Base-by-base conservation (phyloP, 2,329 filamentous ascomycete genomes). In the Clonostachys solani region DNA sequence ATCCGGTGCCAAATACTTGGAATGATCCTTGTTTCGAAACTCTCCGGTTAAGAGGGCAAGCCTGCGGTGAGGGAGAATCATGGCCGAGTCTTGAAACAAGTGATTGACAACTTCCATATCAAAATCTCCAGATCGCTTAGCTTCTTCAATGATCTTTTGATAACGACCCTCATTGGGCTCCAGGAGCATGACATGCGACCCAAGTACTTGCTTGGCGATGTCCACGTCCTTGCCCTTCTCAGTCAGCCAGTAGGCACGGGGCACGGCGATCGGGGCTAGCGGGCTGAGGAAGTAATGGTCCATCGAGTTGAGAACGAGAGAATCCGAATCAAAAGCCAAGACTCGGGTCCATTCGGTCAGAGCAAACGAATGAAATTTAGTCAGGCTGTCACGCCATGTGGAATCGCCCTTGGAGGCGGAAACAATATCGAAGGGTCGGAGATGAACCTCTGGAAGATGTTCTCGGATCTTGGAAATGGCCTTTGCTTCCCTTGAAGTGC, bases 241-340 rank as follows among this genome's bases (percentile, higher is more conserved):
- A 2, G 78, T 68, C 6, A 80, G 67, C 84, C 84, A 87, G 62
- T 88, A 87, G n/a, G 84, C 84, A 17, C 81, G 78, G 5, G 84
- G 81, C 77, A 87, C 83, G 12, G 83, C 83, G 16, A 84, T 74
- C 3, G 75, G 68, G 6, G 76, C 72, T 3, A 68, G 60, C 0
- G 84, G 84, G 8, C 86, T 69, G 40, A 84, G 74, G 66, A 89
- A 88, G 3, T 88, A 74, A 54, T 88, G 83, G 60, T 89, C 85
- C 68, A 87, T 74, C 37, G 72, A 66, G 49, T 81, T 67, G 9
- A 84, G 71, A 10, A 87, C 64, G 3, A 76, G 79, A 29, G 78
- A 71, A 58, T 87, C 83, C 29, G 81, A 83, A 63, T 87, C 68
- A 15, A 71, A 58, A 48, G 81, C 78, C 15, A 66, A 53, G 6